A percentile compares a stretch with the other conserved stretches of the same genome.
Evolutionary conservation across 768 basidiomycete species (phyloP).

Genomic region (Leucocoprinus birnbaumii): DNA sequence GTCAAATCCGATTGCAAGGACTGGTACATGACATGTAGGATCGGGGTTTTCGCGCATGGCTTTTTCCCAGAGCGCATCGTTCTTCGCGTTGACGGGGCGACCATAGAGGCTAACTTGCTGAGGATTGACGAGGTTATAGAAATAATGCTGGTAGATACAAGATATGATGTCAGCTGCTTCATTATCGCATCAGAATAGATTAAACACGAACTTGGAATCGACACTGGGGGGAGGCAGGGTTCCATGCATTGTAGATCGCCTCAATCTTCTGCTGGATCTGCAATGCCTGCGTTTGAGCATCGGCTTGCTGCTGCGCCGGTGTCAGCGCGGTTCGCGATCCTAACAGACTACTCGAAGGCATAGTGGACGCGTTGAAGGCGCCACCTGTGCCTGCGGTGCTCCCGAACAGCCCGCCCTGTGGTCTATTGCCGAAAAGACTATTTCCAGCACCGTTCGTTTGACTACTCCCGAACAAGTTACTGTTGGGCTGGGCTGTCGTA

Average conservation of each 20-base stretch:
- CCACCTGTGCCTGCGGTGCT: constrained; percentile 21
- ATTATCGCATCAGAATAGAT: background rate
- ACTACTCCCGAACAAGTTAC: constrained; percentile 21
- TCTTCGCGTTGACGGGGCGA: constrained; percentile 68
- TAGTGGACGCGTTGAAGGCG: constrained; percentile 26
- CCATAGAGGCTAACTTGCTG: constrained; percentile 61
- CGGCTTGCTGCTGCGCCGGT: constrained; percentile 46
- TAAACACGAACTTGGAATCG: constrained; percentile 66
- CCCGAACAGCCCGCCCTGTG: constrained; percentile 23
- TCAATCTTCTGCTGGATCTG: constrained; percentile 60
- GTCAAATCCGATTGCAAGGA: constrained; percentile 78
- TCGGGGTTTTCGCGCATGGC: constrained; percentile 82
- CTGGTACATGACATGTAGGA: constrained; percentile 67
- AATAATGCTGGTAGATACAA: constrained; percentile 58
- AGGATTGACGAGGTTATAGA: constrained; percentile 83
- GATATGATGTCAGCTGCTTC: background rate
- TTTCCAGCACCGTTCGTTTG: background rate
- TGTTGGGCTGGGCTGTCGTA: constrained; percentile 19
- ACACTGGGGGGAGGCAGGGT: constrained; percentile 62
- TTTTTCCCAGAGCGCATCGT: constrained; percentile 75
- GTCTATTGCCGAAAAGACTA: constrained; percentile 19
- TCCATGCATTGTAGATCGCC: constrained; percentile 67
- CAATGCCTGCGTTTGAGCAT: constrained; percentile 57
- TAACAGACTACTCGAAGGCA: constrained; percentile 31
- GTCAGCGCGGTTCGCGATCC: constrained; percentile 34